Evolutionary conservation across 2,329 filamentous ascomycete genomes (phyloP), one percentile per base, ranked within the genome.

Genomic region (Phyllosticta paracitricarpa): DNA sequence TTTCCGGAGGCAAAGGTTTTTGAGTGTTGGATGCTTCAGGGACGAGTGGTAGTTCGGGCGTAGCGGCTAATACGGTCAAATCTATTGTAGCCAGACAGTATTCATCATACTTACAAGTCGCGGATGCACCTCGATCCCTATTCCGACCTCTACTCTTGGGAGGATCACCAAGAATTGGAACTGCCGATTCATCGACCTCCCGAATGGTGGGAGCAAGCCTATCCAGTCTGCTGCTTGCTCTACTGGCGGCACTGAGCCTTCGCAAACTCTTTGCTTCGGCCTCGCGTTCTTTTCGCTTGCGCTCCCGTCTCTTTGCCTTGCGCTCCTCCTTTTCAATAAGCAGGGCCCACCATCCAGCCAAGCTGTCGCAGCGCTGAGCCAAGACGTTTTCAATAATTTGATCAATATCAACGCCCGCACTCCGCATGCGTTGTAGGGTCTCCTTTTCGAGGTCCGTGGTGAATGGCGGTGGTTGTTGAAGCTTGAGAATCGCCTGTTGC

Each of bases 271-370:
- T 88, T 61, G 85, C 85, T 69, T 97, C 91, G 1, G 83, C 81
- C 68, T 99, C 92, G 67, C 85, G 86, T 71, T 97, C 92, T 70
- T 83, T 91, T 8, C 93, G 84, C 71, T 93, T 97, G 59, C 85
- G 84, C 68, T 97, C 91, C 64, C 87, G 81, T 63, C 91, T 82
- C 64, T 78, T 82, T 65, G 92, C 87, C 73, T 99, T 99, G 8
- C 91, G 85, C 71, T 91, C 85, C 71, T 99, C 94, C 72, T 97
- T 99, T 70, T 97, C 94, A 9, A 97, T 85, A 51, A 99, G 77
- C 28, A 99, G 76, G 2, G 90, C 89, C 94, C 94, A 99, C 94
- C 94, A 99, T 5, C 94, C 94, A 57, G 91, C 90, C 56, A 99
- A 78, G 5, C 88, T 83, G 74, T 99, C 93, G 70, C 94, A 97